Percentiles rank a stretch among this genome's conserved stretches.
Evolutionary conservation across 495 filamentous ascomycete genomes (phyloP).

Genomic region (Clohesyomyces aquaticus): DNA sequence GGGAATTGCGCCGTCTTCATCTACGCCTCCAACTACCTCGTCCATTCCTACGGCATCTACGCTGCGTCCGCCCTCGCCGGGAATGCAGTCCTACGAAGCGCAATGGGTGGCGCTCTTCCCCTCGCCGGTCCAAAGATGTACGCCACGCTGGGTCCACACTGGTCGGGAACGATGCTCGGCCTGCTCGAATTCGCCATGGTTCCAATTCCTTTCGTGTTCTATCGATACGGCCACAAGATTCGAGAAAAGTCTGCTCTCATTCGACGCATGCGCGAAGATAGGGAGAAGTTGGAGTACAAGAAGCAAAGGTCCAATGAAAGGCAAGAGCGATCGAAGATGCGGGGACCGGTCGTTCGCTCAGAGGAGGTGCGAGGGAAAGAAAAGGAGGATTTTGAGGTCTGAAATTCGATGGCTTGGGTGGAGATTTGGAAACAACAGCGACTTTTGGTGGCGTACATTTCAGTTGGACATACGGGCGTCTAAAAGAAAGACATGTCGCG

Average conservation of each 20-base stretch:
- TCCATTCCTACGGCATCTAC: slow-evolving; percentile 75
- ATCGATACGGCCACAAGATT: slow-evolving; percentile 71
- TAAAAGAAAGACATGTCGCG: too few species aligned
- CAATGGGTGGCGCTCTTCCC: slow-evolving; percentile 72
- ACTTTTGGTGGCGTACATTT: too few species aligned
- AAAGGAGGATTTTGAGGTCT: slow-evolving; percentile 1
- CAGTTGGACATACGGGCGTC: too few species aligned
- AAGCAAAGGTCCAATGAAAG: slow-evolving; percentile 45
- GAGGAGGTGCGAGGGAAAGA: slow-evolving; percentile 14
- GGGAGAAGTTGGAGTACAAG: slow-evolving; percentile 61
- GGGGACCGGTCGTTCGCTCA: slow-evolving; percentile 7
- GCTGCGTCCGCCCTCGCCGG: slow-evolving; percentile 78
- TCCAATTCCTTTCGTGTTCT: slow-evolving; percentile 81
- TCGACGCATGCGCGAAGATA: slow-evolving; percentile 69
- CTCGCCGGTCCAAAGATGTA: slow-evolving; percentile 78
- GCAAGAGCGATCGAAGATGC: slow-evolving; percentile 39
- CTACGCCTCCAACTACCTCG: slow-evolving; percentile 77
- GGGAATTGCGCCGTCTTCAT: slow-evolving; percentile 81
- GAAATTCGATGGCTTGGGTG: not conserved
- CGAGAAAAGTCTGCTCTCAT: slow-evolving; percentile 69
- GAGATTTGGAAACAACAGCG: not conserved
- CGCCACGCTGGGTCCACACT: slow-evolving; percentile 66
- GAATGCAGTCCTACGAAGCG: slow-evolving; percentile 70
- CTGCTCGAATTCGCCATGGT: slow-evolving; percentile 69
- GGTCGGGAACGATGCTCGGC: slow-evolving; percentile 77